These are phyloP conservation scores for Botrytis hyacinthi DNA, from an alignment of 2,329 filamentous ascomycete species.

Conservation along the genomic window DNA sequence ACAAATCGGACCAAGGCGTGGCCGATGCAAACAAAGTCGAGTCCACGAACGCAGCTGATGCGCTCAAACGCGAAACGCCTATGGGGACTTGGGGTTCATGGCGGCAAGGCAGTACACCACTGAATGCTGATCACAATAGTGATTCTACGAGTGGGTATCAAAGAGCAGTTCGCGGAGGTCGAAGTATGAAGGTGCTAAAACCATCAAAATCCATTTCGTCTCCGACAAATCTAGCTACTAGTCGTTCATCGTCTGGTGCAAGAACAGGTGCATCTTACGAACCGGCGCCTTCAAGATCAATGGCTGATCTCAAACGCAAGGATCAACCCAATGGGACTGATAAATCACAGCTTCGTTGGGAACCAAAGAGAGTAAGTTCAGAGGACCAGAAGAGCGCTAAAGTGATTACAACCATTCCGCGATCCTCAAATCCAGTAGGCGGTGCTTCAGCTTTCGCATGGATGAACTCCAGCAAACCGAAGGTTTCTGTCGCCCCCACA, in stretches of 20 bases:
- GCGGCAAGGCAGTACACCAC: conserved; percentile 52
- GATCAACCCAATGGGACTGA: conserved; percentile 46
- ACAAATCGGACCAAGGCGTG: conserved; percentile 2
- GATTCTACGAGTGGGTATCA: conserved; percentile 56
- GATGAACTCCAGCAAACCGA: conserved; percentile 59
- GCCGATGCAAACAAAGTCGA: conserved; percentile 21
- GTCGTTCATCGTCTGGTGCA: conserved; percentile 42
- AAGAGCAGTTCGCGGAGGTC: conserved; percentile 62
- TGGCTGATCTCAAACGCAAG: conserved; percentile 54
- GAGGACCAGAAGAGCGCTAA: conserved; percentile 38
- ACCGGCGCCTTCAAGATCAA: conserved; percentile 43
- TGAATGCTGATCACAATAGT: conserved; percentile 27
- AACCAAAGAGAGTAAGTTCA: conserved; percentile 49
- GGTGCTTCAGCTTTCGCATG: conserved; percentile 93
- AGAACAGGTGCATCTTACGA: conserved; percentile 55
- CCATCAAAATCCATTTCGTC: conserved; percentile 64
- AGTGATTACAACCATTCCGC: conserved; percentile 43
- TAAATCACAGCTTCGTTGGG: conserved; percentile 46
- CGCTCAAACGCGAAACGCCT: conserved; percentile 45
- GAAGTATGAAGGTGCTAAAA: conserved; percentile 88
- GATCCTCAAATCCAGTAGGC: conserved; percentile 77
- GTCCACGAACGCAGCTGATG: conserved; percentile 22
- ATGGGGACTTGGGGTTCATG: conserved; percentile 68
- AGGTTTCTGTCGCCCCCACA: conserved; percentile 25
- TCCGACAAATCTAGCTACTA: conserved; percentile 43